Evolutionary conservation across 495 filamentous ascomycete species (phyloP).

Genomic region (Penicillium cosmopolitanum): DNA sequence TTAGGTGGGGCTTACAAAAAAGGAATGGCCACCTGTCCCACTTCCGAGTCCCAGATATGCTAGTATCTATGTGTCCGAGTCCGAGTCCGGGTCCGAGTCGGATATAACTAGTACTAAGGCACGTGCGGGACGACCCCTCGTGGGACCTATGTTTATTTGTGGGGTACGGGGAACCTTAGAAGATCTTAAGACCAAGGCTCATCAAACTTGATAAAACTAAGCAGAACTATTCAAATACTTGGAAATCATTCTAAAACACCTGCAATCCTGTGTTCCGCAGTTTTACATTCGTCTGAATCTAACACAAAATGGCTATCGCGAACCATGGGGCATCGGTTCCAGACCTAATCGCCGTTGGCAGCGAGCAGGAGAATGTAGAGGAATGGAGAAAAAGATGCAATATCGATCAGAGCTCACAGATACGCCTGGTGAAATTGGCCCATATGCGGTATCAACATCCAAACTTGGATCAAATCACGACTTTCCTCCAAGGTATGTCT

Average conservation of each 20-base stretch:
- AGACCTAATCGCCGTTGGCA: conserved; percentile 41
- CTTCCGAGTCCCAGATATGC: not conserved
- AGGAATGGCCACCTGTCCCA: not conserved
- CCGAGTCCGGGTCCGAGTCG: not conserved
- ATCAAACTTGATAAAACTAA: not conserved
- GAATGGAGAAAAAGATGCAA: conserved; percentile 40
- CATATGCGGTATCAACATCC: conserved; percentile 58
- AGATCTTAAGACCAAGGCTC: not conserved
- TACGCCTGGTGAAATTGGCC: conserved; percentile 43
- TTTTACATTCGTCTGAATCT: no score
- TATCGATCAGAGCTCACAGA: conserved; percentile 40
- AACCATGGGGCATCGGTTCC: conserved; percentile 44
- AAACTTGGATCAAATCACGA: conserved; percentile 45
- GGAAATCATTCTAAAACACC: not conserved
- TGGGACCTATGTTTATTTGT: conserved; percentile 2
- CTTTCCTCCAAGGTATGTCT: conserved; percentile 33
- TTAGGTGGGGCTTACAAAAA: not conserved
- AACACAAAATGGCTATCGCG: conserved; percentile 13
- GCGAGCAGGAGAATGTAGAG: conserved; percentile 28
- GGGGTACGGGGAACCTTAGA: not conserved
- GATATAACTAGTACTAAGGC: not conserved
- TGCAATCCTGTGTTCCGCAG: not conserved
- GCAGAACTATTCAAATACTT: not conserved
- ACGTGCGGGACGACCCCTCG: not conserved
- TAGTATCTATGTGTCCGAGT: no score